Evolutionary conservation across 208 protist genomes (phyloP).

Genomic region (Crithidia brevicula): DNA sequence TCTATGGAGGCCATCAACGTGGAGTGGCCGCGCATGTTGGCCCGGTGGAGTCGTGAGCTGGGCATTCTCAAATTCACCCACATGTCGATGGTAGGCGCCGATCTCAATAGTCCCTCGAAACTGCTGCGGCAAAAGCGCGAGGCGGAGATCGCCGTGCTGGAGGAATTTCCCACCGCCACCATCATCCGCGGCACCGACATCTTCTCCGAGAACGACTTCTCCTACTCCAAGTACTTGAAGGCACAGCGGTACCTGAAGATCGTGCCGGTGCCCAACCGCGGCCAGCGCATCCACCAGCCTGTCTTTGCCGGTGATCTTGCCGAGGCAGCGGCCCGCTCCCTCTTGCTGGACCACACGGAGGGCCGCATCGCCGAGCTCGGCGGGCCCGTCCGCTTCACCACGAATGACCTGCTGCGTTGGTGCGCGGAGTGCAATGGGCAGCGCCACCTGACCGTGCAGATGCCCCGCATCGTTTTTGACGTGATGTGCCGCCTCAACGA

Average conservation of each 20-base stretch:
- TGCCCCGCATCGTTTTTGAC: conserved; percentile 78
- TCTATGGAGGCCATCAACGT: conserved; percentile 92
- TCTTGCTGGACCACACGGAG: conserved; percentile 89
- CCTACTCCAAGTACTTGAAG: conserved; percentile 90
- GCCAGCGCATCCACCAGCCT: conserved; percentile 88
- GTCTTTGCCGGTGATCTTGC: conserved; percentile 90
- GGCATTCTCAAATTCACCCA: conserved; percentile 86
- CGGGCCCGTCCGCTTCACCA: conserved; percentile 89
- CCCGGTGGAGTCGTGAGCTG: conserved; percentile 87
- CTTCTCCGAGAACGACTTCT: conserved; percentile 88
- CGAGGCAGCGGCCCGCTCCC: conserved; percentile 80
- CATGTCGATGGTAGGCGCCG: conserved; percentile 91
- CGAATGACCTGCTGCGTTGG: conserved; percentile 89
- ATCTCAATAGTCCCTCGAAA: conserved; percentile 86
- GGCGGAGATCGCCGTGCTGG: conserved; percentile 87
- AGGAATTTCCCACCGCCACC: conserved; percentile 91
- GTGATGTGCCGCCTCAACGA: conserved; percentile 79
- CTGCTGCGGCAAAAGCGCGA: conserved; percentile 87
- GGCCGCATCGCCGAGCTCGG: conserved; percentile 92
- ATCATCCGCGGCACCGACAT: conserved; percentile 90
- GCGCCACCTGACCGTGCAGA: conserved; percentile 64
- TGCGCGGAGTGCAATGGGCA: conserved; percentile 84
- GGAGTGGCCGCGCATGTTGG: conserved; percentile 91
- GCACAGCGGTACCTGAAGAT: conserved; percentile 87
- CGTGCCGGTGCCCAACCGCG: conserved; percentile 83